Evolutionary conservation across 345 rosid species (phyloP).

Genomic region (Populus simonii): DNA sequence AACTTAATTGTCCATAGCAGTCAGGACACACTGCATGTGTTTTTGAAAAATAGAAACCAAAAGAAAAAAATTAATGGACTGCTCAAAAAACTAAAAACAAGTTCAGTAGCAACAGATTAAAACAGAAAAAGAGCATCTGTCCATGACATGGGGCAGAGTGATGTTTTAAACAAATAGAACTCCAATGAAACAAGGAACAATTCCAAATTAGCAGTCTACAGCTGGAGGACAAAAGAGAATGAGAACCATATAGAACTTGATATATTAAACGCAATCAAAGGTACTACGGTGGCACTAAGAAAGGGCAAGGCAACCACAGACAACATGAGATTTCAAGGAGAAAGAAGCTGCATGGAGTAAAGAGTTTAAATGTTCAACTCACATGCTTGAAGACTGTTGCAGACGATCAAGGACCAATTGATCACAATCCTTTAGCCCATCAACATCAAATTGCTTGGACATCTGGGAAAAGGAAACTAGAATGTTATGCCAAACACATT

Average conservation of each 20-base stretch:
- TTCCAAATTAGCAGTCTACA: too few relatives aligned
- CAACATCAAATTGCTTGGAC: conserved; percentile 41
- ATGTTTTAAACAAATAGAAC: background rate
- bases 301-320: background rate
- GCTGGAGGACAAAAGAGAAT: background rate
- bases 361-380: conserved; percentile 31
- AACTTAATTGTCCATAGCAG: too few relatives aligned
- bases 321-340: background rate
- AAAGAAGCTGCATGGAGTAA: background rate
- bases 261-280: too few relatives aligned
- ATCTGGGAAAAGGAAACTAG: conserved; percentile 30
- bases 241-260: background rate
- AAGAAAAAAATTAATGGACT: too few relatives aligned
- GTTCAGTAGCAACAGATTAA: too few relatives aligned
- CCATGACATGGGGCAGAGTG: background rate
- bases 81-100: too few relatives aligned
- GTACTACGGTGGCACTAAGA: background rate
- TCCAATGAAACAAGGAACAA: background rate
- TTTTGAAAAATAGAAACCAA: too few relatives aligned
- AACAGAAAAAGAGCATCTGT: too few relatives aligned
- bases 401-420: conserved; percentile 71
- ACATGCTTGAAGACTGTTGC: conserved; percentile 69
- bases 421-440: conserved; percentile 68
- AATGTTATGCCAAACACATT: conserved; percentile 7
- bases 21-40: too few relatives aligned